Percentiles rank a stretch among this genome's conserved stretches.
These are phyloP conservation scores for Ophiobolus disseminans DNA, from an alignment of 2,329 filamentous ascomycete species.

Conservation along the genomic window DNA sequence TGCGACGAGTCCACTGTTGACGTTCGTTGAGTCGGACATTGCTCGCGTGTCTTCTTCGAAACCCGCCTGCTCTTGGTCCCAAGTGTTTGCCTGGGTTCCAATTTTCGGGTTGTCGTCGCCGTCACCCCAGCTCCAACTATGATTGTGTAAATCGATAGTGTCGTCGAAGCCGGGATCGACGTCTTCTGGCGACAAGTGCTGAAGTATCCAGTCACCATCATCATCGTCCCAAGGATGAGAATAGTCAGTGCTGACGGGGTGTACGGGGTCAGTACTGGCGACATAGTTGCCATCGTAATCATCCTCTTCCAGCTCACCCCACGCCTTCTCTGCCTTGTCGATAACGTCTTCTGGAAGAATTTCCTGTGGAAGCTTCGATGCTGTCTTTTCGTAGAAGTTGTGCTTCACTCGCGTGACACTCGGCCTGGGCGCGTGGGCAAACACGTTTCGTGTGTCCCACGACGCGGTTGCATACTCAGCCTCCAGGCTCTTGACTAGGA, in stretches of 20 bases:
- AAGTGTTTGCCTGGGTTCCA: not conserved
- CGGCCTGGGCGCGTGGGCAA: conserved; percentile 11
- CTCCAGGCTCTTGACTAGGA: conserved; percentile 20
- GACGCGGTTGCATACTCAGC: conserved; percentile 8
- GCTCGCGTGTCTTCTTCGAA: not conserved
- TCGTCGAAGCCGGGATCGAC: not conserved
- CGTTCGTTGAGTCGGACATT: not conserved
- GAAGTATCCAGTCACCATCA: conserved; percentile 17
- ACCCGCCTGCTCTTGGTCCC: not conserved
- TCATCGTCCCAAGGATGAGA: conserved; percentile 14
- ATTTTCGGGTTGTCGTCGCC: not conserved
- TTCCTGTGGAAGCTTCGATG: conserved; percentile 24
- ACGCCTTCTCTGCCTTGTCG: not conserved
- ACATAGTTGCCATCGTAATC: conserved; percentile 28
- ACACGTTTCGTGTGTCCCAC: conserved; percentile 21
- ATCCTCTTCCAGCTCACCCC: conserved; percentile 9
- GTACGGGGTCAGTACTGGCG: conserved; percentile 31
- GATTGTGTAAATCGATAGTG: conserved; percentile 6
- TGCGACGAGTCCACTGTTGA: not conserved
- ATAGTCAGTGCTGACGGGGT: conserved; percentile 27
- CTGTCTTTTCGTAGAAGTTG: not conserved
- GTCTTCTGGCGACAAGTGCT: conserved; percentile 12
- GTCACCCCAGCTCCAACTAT: conserved; percentile 15
- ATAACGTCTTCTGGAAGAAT: conserved; percentile 27
- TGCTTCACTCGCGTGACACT: conserved; percentile 10